Percentiles rank a stretch among this genome's conserved stretches.
Conservation (phyloP, 2,329 filamentous ascomycete genomes). For the Fusarium sp. region DNA sequence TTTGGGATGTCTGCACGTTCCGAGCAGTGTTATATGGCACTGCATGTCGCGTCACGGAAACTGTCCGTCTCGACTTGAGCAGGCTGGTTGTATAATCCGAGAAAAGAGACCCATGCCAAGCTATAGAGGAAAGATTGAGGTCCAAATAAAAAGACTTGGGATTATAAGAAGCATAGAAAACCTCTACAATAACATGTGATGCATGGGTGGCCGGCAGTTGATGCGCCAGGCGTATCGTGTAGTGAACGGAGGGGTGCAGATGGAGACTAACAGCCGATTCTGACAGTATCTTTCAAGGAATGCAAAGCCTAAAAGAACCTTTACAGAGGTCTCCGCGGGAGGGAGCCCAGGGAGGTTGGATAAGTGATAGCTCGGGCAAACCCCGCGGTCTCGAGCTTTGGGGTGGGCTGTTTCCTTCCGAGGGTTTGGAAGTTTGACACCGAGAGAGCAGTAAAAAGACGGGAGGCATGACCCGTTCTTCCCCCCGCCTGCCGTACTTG, state of each 20-base stretch:
- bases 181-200: conserved; percentile 2
- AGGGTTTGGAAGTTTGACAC: conserved; percentile 25
- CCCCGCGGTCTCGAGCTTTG: conserved; percentile 17
- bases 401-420: conserved; percentile 24
- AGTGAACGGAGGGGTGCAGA: conserved; percentile 2
- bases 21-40: not conserved
- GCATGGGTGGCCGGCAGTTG: not conserved
- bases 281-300: not conserved
- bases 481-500: conserved; percentile 25
- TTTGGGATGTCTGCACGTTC: not conserved
- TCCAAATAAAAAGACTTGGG: not conserved
- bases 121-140: not conserved
- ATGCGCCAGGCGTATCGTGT: conserved; percentile 1
- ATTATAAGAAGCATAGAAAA: not conserved
- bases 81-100: not conserved
- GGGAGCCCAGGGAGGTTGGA: conserved; percentile 1
- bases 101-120: not conserved
- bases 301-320: not conserved
- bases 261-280: not conserved
- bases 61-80: not conserved
- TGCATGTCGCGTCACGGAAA: not conserved
- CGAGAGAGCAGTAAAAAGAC: conserved; percentile 9
- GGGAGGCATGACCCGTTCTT: conserved; percentile 40
- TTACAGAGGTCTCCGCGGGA: not conserved
- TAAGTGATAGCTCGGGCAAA: conserved; percentile 23